Evolutionary conservation across 306 rosid genomes (phyloP).

Genomic region (Benincasa hispida): DNA sequence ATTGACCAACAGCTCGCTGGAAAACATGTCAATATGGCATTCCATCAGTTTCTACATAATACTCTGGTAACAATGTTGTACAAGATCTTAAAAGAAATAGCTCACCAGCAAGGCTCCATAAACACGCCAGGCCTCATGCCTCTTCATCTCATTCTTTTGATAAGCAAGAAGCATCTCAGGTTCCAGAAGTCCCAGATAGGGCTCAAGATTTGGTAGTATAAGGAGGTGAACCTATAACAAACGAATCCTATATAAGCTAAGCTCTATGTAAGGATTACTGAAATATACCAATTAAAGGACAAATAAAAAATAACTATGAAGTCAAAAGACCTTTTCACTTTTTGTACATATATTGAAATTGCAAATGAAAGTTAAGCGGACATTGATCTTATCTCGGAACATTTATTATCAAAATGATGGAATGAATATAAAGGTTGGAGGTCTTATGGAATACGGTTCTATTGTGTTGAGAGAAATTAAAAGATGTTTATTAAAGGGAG

Average conservation of each 20-base stretch:
- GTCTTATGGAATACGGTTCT: not conserved
- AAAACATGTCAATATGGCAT: constrained; percentile 2
- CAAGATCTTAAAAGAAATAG: constrained; percentile 9
- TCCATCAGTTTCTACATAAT: not conserved
- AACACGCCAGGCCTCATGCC: constrained; percentile 80
- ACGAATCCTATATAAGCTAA: constrained; percentile 10
- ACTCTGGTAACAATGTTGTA: not conserved
- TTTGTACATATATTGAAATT: not conserved
- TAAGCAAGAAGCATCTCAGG: constrained; percentile 28
- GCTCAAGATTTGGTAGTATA: constrained; percentile 79
- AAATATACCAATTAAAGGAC: not conserved
- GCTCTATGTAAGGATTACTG: not conserved
- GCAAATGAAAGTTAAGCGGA: not conserved
- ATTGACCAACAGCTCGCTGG: constrained; percentile 75
- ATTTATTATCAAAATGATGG: not conserved
- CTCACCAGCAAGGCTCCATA: constrained; percentile 88
- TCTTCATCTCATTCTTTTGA: constrained; percentile 66
- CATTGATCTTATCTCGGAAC: not conserved
- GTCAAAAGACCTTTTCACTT: not conserved
- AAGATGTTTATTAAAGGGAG: not conserved
- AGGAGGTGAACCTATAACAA: constrained; percentile 55
- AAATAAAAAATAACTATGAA: not conserved
- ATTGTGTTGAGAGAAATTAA: not conserved
- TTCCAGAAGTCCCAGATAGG: constrained; percentile 67
- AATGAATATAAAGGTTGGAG: not conserved